A percentile compares a stretch with the other conserved stretches of the same genome.
phyloP scores from a whole-genome alignment of 169 alveolate genomes.

The Cryptosporidium bovis region DNA sequence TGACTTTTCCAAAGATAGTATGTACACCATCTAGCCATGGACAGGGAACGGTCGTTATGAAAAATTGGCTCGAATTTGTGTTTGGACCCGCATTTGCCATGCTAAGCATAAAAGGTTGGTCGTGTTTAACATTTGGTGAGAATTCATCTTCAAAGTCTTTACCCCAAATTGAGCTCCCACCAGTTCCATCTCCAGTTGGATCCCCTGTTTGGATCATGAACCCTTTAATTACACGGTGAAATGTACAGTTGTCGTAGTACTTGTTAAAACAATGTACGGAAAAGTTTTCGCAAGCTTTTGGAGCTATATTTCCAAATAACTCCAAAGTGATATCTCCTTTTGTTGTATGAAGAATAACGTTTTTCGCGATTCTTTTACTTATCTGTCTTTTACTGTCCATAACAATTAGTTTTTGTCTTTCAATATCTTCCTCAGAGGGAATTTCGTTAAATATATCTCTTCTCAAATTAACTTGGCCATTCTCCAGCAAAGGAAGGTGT shows the following conservation, averaged over 20 bases:
- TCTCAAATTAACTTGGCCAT: slow-evolving; percentile 83
- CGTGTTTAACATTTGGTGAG: slow-evolving; percentile 93
- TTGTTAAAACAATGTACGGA: slow-evolving; percentile 94
- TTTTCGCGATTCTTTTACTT: slow-evolving; percentile 81
- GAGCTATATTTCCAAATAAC: slow-evolving; percentile 90
- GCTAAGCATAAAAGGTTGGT: slow-evolving; percentile 93
- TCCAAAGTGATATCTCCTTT: slow-evolving; percentile 96
- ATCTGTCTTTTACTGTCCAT: slow-evolving; percentile 26
- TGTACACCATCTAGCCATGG: slow-evolving; percentile 98
- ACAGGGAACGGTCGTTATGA: slow-evolving; percentile 96
- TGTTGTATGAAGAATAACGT: slow-evolving; percentile 96
- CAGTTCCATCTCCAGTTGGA: slow-evolving; percentile 99
- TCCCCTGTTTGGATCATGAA: slow-evolving; percentile 99
- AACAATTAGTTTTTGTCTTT: slow-evolving; percentile 65
- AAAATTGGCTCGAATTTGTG: slow-evolving; percentile 97
- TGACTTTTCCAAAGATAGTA: slow-evolving; percentile 98
- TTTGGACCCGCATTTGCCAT: slow-evolving; percentile 99
- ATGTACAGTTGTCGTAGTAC: slow-evolving; percentile 86
- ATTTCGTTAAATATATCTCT: slow-evolving; percentile 93
- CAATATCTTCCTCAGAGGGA: slow-evolving; percentile 79
- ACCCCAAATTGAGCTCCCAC: slow-evolving; percentile 96
- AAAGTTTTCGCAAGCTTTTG: slow-evolving; percentile 97
- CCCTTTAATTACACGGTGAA: slow-evolving; percentile 91
- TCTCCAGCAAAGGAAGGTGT: slow-evolving; percentile 78
- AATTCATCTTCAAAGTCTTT: slow-evolving; percentile 96